Conservation (phyloP, 2,329 filamentous ascomycete species). For the Sphaerostilbella broomeana region DNA sequence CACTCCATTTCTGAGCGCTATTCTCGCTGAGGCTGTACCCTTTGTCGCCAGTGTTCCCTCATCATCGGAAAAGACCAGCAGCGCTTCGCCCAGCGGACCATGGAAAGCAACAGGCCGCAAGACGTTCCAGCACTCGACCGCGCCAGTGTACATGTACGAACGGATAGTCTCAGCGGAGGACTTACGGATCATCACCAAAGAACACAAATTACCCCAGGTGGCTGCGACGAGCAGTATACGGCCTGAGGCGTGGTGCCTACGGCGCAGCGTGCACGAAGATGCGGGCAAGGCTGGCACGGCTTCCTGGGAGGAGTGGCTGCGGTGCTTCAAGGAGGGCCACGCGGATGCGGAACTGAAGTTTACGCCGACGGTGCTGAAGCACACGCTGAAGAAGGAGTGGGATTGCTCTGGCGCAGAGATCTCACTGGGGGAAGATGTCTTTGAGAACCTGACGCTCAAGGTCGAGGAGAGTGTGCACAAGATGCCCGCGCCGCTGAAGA, state of each 20-base stretch:
- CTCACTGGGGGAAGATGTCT: slow-evolving; percentile 32
- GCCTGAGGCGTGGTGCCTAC: slow-evolving; percentile 56
- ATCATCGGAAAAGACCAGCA: slow-evolving; percentile 3
- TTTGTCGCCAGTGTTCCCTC: slow-evolving; percentile 50
- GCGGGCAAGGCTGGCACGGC: slow-evolving; percentile 46
- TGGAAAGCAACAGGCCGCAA: slow-evolving; percentile 49
- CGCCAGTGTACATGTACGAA: slow-evolving; percentile 48
- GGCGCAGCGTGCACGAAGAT: slow-evolving; percentile 56
- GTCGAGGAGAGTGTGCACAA: slow-evolving; percentile 62
- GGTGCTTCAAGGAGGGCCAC: slow-evolving; percentile 47
- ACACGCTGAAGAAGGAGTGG: slow-evolving; percentile 37
- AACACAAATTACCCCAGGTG: slow-evolving; percentile 24
- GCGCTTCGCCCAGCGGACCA: slow-evolving; percentile 4
- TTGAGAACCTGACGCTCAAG: slow-evolving; percentile 42
- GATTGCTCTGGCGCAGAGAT: slow-evolving; percentile 36
- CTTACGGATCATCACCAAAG: slow-evolving; percentile 33
- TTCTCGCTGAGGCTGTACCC: slow-evolving; percentile 52
- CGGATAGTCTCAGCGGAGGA: slow-evolving; percentile 40
- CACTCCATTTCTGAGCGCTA: slow-evolving; percentile 41
- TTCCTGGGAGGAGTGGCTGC: slow-evolving; percentile 56
- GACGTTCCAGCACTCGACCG: slow-evolving; percentile 40
- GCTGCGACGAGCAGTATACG: slow-evolving; percentile 15
- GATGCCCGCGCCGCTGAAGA: slow-evolving; percentile 52
- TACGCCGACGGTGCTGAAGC: slow-evolving; percentile 31
- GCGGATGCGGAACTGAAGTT: slow-evolving; percentile 35